Evolutionary conservation across 2,329 filamentous ascomycete genomes (phyloP), one percentile per base, ranked within the genome.

Genomic region (Nemania sp.): DNA sequence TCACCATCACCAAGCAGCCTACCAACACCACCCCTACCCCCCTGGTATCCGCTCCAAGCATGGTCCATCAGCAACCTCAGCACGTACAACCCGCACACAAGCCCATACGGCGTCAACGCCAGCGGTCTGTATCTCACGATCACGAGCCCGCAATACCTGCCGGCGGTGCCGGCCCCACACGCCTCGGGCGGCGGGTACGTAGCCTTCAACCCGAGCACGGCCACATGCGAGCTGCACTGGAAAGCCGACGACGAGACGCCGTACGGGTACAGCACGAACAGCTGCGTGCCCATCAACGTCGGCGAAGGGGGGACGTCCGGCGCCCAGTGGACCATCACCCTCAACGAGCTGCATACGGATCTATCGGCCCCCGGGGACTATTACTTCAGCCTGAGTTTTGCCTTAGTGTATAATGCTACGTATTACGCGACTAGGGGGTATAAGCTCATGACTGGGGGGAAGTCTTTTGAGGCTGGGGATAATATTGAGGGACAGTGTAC

Each of bases 161-260:
- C 62, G 20, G 59, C 62, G 6, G 56, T 56, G 9, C 55, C 56
- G 14, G 64, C 62, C 8, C 64, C 60, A n/a, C 60, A 64, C 28
- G 61, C 49, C 5, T 64, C 61, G 2, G 64, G 62, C 14, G 62
- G 63, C 4, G 62, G 63, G 6, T 66, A 66, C 49, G 42, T 59
- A 4, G 55, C 26, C 33, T 66, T 64, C 48, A n/a, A 5, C 12
- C 40, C 34, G n/a, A 64, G 55, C 55, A 56, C 55, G 2, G 61
- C 58, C 17, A 31, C 37, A 0, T 64, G 62, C 43, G 58, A 55
- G 30, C 42, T 64, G 39, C 60, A 64, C 15, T 64, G 59, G 58
- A 59, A 56, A 20, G 33, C 49, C 8, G 60, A 64, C 33, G 39
- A 19, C 2, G 15, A 26, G 22, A 63, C 60, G 3, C 61, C 59